These are phyloP conservation scores for Penicillium capsulatum DNA, from an alignment of 2,329 filamentous ascomycete species.

Conservation along the genomic window DNA sequence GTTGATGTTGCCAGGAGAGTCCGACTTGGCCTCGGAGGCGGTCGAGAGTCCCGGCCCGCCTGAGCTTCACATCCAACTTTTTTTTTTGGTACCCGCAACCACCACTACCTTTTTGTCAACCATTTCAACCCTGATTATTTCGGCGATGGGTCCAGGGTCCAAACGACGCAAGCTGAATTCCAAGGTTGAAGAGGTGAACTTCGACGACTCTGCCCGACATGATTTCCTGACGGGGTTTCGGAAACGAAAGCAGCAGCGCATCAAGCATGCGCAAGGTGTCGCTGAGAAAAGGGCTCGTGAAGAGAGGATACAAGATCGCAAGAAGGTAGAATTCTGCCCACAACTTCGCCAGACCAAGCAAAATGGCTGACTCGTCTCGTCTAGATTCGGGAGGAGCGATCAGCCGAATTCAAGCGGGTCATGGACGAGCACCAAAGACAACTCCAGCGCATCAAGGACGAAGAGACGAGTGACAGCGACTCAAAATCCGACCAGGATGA, in stretches of 20 bases:
- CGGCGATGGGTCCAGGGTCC: slow-evolving; percentile 52
- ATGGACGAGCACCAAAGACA: slow-evolving; percentile 70
- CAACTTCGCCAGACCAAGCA: background rate
- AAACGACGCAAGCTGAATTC: slow-evolving; percentile 61
- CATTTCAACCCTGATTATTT: background rate
- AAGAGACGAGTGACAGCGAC: slow-evolving; percentile 18
- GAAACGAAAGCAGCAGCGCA: slow-evolving; percentile 84
- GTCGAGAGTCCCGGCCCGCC: slow-evolving; percentile 30
- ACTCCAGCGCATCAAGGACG: slow-evolving; percentile 58
- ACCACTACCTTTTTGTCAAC: background rate
- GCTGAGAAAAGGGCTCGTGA: slow-evolving; percentile 71
- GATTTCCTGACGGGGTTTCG: slow-evolving; percentile 95
- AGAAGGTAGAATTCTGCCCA: slow-evolving; percentile 58
- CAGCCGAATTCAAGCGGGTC: slow-evolving; percentile 75
- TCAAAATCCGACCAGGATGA: slow-evolving; percentile 28
- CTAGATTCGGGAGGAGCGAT: slow-evolving; percentile 78
- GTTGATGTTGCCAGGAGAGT: slow-evolving; percentile 29
- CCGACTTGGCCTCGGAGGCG: slow-evolving; percentile 33
- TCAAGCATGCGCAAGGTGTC: slow-evolving; percentile 78
- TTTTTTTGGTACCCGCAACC: slow-evolving; percentile 13
- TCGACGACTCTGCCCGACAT: slow-evolving; percentile 72
- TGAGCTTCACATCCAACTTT: slow-evolving; percentile 27
- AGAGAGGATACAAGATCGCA: slow-evolving; percentile 69
- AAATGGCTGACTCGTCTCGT: slow-evolving; percentile 8
- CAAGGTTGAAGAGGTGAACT: slow-evolving; percentile 73